phyloP scores from a whole-genome alignment of 2,329 filamentous ascomycete genomes.

The Talaromyces sp. region DNA sequence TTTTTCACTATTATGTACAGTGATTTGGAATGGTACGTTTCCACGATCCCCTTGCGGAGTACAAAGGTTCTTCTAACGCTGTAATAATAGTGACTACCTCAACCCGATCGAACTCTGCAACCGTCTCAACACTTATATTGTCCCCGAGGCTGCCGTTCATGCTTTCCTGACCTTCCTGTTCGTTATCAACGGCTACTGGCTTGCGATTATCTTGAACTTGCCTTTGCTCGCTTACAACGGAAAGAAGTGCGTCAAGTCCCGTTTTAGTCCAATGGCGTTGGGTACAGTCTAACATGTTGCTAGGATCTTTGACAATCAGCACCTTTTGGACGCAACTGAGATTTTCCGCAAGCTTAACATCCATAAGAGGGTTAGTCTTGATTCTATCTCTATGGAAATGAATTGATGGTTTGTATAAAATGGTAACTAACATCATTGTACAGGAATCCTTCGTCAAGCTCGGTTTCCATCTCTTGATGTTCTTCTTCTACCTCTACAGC shows the following conservation, averaged over 20 bases:
- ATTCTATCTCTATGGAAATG: conserved; percentile 3
- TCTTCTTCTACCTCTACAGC: conserved; percentile 99
- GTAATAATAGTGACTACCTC: conserved; percentile 78
- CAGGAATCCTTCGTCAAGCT: conserved; percentile 99
- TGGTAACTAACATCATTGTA: conserved; percentile 15
- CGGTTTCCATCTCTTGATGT: conserved; percentile 97
- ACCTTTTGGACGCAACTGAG: conserved; percentile 94
- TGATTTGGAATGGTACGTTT: conserved; percentile 89
- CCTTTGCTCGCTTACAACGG: conserved; percentile 88
- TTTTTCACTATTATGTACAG: conserved; percentile 99
- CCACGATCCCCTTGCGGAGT: background rate
- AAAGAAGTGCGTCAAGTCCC: conserved; percentile 68
- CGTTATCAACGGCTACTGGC: conserved; percentile 98
- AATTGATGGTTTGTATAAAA: background rate
- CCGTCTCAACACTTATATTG: conserved; percentile 98
- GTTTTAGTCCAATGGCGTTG: conserved; percentile 36
- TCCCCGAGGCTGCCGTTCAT: conserved; percentile 96
- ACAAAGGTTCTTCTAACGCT: conserved; percentile 23
- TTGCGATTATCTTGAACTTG: conserved; percentile 85
- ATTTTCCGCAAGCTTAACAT: conserved; percentile 99
- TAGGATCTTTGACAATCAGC: conserved; percentile 95
- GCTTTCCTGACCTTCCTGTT: conserved; percentile 93
- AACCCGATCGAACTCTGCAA: conserved; percentile 99
- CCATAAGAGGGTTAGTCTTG: conserved; percentile 78
- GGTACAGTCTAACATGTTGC: background rate